Base-by-base conservation (phyloP, 139 green algal genomes). In the Chlamydomonas asymmetrica region DNA sequence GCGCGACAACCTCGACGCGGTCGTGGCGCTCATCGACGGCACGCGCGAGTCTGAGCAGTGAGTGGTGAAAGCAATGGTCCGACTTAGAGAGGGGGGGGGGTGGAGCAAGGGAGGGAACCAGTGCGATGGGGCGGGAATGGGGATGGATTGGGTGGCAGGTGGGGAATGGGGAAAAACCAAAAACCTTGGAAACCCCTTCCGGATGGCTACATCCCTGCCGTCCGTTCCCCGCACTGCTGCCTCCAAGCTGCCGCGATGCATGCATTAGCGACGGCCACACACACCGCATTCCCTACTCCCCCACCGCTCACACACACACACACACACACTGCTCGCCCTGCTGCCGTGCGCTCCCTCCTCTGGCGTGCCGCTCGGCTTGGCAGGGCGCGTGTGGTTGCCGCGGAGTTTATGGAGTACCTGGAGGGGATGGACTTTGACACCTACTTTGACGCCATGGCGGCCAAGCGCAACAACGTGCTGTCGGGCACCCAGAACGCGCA, bases 361-460 rank as follows among this genome's bases (percentile, higher is more conserved):
- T 13, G 10, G 45, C 10, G 10, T 52, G 45, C 45, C 10, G 10
- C 45, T 25, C 45, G 10, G 45, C 45, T 52, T 25, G 45, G 45
- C 16, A 37, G 5, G 16, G 54, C 31, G n/a, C n/a, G n/a, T n/a
- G n/a, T n/a, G n/a, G n/a, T n/a, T n/a, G n/a, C n/a, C n/a, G 45
- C 73, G 5, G 62, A 79, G 62, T 49, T 79, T n/a, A 32, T 56
- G 8, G 73, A 79, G 63, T 73, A 75, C 66, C 4, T 78, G 7
- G 43, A 66, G 45, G 69, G 45, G 49, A 73, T 84, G 59, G 83
- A 88, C 67, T 85, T 80, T 67, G 80, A 88, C 67, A 80, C 80
- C 40, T 88, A 88, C 75, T 88, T 75, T 38, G 82, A 88, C 35
- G 67, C 75, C 1, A 88, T 84, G 56, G 78, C 82, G 9, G 9